Base-by-base conservation (phyloP, 2,329 filamentous ascomycete species). In the Cladophialophora bantiana region DNA sequence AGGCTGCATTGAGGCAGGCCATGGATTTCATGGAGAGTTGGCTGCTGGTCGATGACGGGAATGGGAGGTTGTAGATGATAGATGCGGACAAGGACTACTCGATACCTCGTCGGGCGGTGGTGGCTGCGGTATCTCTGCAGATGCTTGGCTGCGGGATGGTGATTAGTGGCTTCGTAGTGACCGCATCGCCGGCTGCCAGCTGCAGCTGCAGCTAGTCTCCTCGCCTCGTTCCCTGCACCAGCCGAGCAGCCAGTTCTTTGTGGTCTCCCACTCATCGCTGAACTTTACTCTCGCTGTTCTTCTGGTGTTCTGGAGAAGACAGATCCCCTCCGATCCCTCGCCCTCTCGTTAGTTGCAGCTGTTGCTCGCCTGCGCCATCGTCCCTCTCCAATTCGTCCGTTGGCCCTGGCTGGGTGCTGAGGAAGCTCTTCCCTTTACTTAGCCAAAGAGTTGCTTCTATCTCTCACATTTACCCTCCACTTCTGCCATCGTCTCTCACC, bases 391-490 rank as follows among this genome's bases (percentile, higher is more conserved):
- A 68, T 70, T 70, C 66, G 68, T 63, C 35, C 52, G 34, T 50
- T 65, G 48, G 36, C 10, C 32, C 13, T 61, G 32, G 9, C 18
- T 57, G 52, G 18, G 40, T 58, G 45, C 59, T 61, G 59, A 40
- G 55, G 13, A 61, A 66, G 65, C 64, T 61, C 59, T 53, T 60
- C 42, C 12, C 35, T 42, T 50, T 53, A 45, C 34, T 6, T 31
- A 56, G 35, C 54, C 53, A 63, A 45, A 53, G 53, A 64, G 61
- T 62, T 64, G 54, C 66, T 67, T 66, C 68, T 66, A 54, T 59
- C 64, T 64, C 35, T 53, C 9, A 36, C 59, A 35, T 26, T 38
- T 32, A 34, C 36, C 18, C 40, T 62, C 57, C 26, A 20, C 50
- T 34, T 26, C 59, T 38, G 15, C 52, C 36, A 65, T 40, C 42